These are phyloP conservation scores for Eimeria necatrix DNA, from an alignment of 169 alveolate genomes.

Conservation along the genomic window DNA sequence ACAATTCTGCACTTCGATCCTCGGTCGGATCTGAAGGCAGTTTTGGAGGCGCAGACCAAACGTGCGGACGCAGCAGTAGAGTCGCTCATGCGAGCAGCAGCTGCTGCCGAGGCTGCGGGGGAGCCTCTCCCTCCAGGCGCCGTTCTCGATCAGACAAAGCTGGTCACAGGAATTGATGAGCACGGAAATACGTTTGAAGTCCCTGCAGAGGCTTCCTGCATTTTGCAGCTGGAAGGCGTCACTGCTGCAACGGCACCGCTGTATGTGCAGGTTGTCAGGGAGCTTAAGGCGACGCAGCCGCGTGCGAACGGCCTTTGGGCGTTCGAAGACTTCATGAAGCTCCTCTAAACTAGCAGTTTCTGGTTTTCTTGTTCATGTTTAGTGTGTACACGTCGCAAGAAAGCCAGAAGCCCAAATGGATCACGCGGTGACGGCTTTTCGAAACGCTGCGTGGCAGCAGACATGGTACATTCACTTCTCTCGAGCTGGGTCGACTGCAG, in stretches of 20 bases:
- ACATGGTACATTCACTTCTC: too few relatives aligned
- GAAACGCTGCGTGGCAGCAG: too few relatives aligned
- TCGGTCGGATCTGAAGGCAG: constrained; percentile 47
- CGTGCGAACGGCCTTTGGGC: constrained; percentile 52
- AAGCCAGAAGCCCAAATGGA: not conserved
- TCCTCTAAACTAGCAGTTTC: not conserved
- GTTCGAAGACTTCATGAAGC: constrained; percentile 65
- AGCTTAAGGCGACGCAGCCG: constrained; percentile 68
- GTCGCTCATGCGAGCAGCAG: not conserved
- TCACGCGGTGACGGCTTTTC: not conserved
- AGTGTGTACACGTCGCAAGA: not conserved
- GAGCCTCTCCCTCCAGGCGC: constrained; percentile 36
- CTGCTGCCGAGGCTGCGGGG: constrained; percentile 54
- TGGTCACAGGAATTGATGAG: constrained; percentile 46
- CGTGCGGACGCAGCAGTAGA: constrained; percentile 69
- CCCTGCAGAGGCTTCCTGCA: constrained; percentile 48
- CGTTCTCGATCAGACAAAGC: constrained; percentile 54
- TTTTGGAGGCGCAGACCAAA: constrained; percentile 38
- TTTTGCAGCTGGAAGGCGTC: constrained; percentile 66
- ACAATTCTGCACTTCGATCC: constrained; percentile 62
- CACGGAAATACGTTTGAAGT: constrained; percentile 44
- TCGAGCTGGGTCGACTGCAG: too few relatives aligned
- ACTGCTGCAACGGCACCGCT: constrained; percentile 75
- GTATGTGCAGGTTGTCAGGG: constrained; percentile 63
- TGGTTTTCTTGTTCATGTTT: too few relatives aligned